Evolutionary conservation across 2,329 filamentous ascomycete genomes (phyloP), one percentile per base, ranked within the genome.

Genomic region (Claviceps cyperi): DNA sequence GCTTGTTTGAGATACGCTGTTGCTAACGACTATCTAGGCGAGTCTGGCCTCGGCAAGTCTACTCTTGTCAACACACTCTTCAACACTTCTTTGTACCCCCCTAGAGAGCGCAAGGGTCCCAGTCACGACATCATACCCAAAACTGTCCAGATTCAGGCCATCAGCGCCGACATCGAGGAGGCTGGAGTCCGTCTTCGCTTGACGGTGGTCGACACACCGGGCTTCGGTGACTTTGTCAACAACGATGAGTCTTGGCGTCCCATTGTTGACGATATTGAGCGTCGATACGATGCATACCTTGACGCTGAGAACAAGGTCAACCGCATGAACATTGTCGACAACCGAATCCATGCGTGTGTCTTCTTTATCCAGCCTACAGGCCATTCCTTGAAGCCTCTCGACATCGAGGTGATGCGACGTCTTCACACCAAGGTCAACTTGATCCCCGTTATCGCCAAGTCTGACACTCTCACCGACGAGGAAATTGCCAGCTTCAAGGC

Each of bases 221-320:
- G 92, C 56, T 98, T 98, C 61, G 92, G 92, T 63, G 92, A 98
- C 72, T 98, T 97, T 65, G 92, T 98, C 65, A 98, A 98, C 84
- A 98, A 98, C 66, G 92, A 97, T 63, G 92, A 97, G 72, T 98
- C 92, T 28, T 98, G 92, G 92, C 83, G 92, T 64, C 92, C 92
- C 51, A 98, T 98, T 71, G 84, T 96, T 62, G 92, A 98, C 77
- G 97, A 97, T 77, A 97, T 98, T 63, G 92, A 98, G 77, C 89
- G 95, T 78, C 86, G 92, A 60, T 98, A 92, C 65, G 92, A 98
- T 70, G 90, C 92, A 49, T 98, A 97, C 70, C 78, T 98, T 53
- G 92, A 98, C 71, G 91, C 92, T 44, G 92, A 98, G 80, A 98
- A 98, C 82, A 98, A 97, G 81, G 89, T 98, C 68, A 98, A 98